A percentile compares a stretch with the other conserved stretches of the same genome.
phyloP scores from a whole-genome alignment of 305 asterid genomes.

The Fraxinus platypoda region DNA sequence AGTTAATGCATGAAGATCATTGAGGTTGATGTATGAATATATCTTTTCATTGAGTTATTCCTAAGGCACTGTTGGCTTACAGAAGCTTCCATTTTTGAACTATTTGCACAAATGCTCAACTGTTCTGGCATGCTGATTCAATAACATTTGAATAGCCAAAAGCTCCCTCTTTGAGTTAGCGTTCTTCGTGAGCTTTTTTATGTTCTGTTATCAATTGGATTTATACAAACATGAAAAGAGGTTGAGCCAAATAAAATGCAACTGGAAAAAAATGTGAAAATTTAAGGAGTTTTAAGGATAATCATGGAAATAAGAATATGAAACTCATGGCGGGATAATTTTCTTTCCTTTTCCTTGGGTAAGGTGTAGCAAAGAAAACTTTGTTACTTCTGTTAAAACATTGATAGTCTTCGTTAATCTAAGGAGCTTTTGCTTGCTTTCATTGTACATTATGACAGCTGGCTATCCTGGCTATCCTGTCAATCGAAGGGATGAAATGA shows the following conservation, averaged over 20 bases:
- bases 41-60: background rate
- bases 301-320: background rate
- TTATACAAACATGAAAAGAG: background rate
- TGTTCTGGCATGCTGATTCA: background rate
- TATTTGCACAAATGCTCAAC: background rate
- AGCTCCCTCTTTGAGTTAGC: background rate
- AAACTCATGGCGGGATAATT: background rate
- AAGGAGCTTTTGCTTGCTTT: background rate
- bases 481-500: background rate
- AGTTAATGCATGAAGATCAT: background rate
- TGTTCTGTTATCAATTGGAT: background rate
- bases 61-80: slow-evolving; percentile 11
- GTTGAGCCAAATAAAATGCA: background rate
- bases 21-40: background rate
- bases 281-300: background rate
- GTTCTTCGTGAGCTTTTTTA: background rate
- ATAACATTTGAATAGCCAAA: background rate
- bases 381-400: background rate
- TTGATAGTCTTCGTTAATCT: background rate
- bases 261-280: background rate
- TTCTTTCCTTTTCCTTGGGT: background rate
- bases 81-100: slow-evolving; percentile 2
- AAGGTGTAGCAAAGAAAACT: background rate
- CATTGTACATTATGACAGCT: background rate
- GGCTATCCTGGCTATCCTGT: background rate